Conservation (phyloP, 108 stramenopile species). For the Phaeodactylum tricornutum region DNA sequence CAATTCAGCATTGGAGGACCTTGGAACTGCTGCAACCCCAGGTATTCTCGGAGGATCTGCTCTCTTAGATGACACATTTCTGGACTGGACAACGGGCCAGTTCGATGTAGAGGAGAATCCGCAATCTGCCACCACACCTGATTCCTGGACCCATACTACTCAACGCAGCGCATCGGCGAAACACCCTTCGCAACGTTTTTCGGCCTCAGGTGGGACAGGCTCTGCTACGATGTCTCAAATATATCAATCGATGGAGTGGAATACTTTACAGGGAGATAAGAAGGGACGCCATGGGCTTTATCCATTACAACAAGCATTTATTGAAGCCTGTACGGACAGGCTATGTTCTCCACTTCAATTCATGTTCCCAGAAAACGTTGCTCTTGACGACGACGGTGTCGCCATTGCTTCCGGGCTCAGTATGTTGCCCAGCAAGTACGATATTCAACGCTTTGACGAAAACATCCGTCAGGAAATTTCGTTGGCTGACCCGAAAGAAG, state of each 20-base stretch:
- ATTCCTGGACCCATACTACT: conserved; percentile 40
- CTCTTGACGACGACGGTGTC: conserved; percentile 65
- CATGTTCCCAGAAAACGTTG: conserved; percentile 72
- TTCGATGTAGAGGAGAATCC: conserved; percentile 2
- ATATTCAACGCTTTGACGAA: conserved; percentile 67
- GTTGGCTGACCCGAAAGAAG: conserved; percentile 71
- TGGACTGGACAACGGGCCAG: conserved; percentile 31
- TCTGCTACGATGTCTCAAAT: conserved; percentile 41
- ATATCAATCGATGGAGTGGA: conserved; percentile 68
- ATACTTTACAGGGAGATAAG: conserved; percentile 39
- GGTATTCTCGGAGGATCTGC: conserved; percentile 75
- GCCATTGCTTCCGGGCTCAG: conserved; percentile 39
- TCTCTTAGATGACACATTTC: conserved; percentile 47
- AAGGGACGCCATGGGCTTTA: conserved; percentile 33
- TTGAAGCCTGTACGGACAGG: conserved; percentile 49
- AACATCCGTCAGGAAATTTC: conserved; percentile 74
- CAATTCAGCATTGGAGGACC: conserved; percentile 31
- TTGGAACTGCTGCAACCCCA: conserved; percentile 12
- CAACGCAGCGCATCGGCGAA: background rate
- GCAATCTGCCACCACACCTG: conserved; percentile 24
- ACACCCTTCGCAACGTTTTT: background rate
- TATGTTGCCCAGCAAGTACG: conserved; percentile 65
- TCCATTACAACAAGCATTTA: conserved; percentile 57
- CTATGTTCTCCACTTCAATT: conserved; percentile 64
- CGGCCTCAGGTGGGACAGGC: background rate